Percentiles rank a stretch among this genome's conserved stretches.
These are phyloP conservation scores for Sporothrix pseudoabietina DNA, from an alignment of 2,329 filamentous ascomycete species.

Conservation along the genomic window DNA sequence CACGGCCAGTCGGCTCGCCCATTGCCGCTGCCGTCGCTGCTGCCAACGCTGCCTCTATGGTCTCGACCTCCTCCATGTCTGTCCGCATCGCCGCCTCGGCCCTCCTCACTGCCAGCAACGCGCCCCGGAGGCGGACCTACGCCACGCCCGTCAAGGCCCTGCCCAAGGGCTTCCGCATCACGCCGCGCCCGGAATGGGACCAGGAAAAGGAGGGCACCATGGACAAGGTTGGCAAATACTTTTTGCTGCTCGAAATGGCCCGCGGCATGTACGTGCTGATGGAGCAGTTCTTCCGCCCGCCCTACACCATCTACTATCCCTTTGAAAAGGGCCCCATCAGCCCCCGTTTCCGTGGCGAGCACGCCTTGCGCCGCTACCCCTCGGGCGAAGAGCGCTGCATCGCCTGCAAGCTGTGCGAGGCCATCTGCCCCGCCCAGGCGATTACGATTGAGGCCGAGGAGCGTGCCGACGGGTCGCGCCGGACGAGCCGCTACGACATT, in stretches of 20 bases:
- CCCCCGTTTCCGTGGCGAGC: slow-evolving; percentile 95
- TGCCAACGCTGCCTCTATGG: slow-evolving; percentile 17
- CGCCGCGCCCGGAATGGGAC: slow-evolving; percentile 75
- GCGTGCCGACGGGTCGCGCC: slow-evolving; percentile 89
- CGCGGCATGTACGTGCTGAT: slow-evolving; percentile 97
- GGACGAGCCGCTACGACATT: slow-evolving; percentile 97
- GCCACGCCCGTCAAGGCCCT: slow-evolving; percentile 77
- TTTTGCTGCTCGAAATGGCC: slow-evolving; percentile 92
- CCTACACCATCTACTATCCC: slow-evolving; percentile 98
- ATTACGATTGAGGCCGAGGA: slow-evolving; percentile 99
- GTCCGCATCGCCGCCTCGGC: slow-evolving; percentile 14
- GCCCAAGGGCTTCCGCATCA: slow-evolving; percentile 77
- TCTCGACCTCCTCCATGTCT: neutral
- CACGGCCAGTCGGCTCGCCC: slow-evolving; percentile 23
- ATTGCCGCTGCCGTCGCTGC: slow-evolving; percentile 17
- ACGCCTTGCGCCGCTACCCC: slow-evolving; percentile 93
- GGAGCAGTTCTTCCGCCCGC: slow-evolving; percentile 97
- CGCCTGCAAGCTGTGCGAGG: slow-evolving; percentile 99
- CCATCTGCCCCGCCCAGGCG: slow-evolving; percentile 94
- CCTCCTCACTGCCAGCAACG: slow-evolving; percentile 20
- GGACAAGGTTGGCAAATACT: slow-evolving; percentile 88
- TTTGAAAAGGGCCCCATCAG: slow-evolving; percentile 99
- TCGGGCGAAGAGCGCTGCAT: slow-evolving; percentile 99
- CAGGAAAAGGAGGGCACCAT: slow-evolving; percentile 74
- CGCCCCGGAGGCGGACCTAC: slow-evolving; percentile 44